Evolutionary conservation across 495 filamentous ascomycete species (phyloP).

Genomic region (Apodospora peruviana): DNA sequence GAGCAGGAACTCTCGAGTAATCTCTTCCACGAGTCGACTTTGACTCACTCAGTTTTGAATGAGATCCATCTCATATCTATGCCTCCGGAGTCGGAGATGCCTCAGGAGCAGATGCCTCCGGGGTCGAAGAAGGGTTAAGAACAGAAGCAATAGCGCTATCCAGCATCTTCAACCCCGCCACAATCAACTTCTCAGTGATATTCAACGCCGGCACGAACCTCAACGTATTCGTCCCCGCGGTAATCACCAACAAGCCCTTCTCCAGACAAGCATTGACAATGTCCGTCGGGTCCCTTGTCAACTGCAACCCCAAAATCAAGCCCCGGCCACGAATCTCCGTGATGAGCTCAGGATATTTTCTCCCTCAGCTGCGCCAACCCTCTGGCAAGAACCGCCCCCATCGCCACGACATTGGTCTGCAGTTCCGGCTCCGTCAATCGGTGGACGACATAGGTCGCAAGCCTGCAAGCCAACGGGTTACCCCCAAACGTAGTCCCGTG

Average conservation of each 20-base stretch:
- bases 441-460: conserved; percentile 79
- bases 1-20: no score
- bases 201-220: conserved; percentile 80
- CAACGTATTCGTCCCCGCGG: conserved; percentile 81
- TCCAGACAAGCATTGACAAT: conserved; percentile 83
- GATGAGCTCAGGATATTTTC: conserved; percentile 66
- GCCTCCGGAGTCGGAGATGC: no score
- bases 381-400: conserved; percentile 56
- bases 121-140: no score
- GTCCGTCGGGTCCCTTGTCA: conserved; percentile 60
- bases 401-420: conserved; percentile 57
- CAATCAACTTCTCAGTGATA: conserved; percentile 70
- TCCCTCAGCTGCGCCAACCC: conserved; percentile 58
- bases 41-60: no score
- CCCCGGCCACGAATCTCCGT: conserved; percentile 77
- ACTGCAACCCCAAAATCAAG: conserved; percentile 78
- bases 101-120: no score
- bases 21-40: no score
- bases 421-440: conserved; percentile 62
- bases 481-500: conserved; percentile 97
- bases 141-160: conserved; percentile 61
- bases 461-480: conserved; percentile 79
- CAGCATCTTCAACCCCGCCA: conserved; percentile 67
- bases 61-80: no score
- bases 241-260: conserved; percentile 84